These are phyloP conservation scores for Acer saccharum DNA, from an alignment of 345 rosid genomes.

Conservation along the genomic window DNA sequence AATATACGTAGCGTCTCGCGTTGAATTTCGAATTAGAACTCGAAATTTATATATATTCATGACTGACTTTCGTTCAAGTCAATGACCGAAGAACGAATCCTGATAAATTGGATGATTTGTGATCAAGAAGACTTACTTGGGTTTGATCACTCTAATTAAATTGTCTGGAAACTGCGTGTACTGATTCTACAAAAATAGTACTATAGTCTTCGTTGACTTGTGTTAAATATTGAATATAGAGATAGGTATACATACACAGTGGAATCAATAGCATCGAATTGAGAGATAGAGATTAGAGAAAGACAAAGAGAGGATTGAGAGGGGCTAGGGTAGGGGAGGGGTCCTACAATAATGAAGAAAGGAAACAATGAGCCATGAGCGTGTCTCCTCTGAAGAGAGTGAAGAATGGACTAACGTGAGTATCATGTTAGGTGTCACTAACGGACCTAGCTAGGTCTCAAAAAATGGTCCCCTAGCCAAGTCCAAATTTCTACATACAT, in stretches of 20 bases:
- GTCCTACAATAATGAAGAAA: conserved; percentile 38
- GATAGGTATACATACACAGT: too few species aligned
- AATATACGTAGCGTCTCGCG: not conserved
- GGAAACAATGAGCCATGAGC: conserved; percentile 37
- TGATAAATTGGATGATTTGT: not conserved
- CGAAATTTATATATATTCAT: not conserved
- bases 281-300: not conserved
- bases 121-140: not conserved
- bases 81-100: not conserved
- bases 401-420: conserved; percentile 56
- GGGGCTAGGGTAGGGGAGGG: conserved; percentile 21
- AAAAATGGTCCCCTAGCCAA: conserved; percentile 27
- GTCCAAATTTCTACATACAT: conserved; percentile 15
- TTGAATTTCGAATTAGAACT: not conserved
- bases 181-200: not conserved
- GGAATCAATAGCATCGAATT: too few species aligned
- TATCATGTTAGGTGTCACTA: conserved; percentile 55
- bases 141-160: conserved; percentile 1
- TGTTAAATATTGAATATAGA: not conserved
- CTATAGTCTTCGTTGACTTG: conserved; percentile 36
- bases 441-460: conserved; percentile 10
- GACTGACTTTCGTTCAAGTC: conserved; percentile 9
- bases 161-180: conserved; percentile 14
- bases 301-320: conserved; percentile 25
- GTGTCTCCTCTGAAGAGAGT: conserved; percentile 52